These are phyloP conservation scores for Cercospora sp. DNA, from an alignment of 2,329 filamentous ascomycete species.

Conservation along the genomic window DNA sequence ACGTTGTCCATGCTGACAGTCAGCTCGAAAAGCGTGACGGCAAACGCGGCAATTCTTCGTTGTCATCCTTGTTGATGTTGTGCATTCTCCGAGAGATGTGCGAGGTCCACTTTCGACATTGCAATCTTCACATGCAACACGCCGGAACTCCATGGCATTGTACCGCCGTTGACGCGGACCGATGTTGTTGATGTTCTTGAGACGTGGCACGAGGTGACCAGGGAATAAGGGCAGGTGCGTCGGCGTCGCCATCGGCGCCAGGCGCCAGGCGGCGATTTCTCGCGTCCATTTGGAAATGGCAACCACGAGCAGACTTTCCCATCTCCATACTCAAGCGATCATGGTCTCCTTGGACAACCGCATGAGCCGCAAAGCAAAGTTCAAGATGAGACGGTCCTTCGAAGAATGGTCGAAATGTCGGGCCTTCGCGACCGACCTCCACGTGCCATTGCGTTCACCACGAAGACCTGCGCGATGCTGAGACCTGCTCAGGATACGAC, in stretches of 20 bases:
- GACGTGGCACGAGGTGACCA: background rate
- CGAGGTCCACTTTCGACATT: background rate
- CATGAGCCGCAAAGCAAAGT: background rate
- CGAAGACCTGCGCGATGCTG: background rate
- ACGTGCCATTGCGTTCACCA: background rate
- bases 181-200: background rate
- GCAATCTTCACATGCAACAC: background rate
- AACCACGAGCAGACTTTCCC: background rate
- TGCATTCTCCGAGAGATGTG: constrained; percentile 1
- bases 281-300: background rate
- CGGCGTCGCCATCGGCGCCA: background rate
- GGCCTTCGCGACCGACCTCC: background rate
- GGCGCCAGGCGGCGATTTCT: background rate
- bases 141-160: background rate
- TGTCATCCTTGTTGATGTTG: background rate
- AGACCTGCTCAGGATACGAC: background rate
- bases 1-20: background rate
- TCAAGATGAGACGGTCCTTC: background rate
- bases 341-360: background rate
- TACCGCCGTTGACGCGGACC: background rate
- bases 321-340: background rate
- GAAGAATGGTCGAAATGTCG: background rate
- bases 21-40: background rate
- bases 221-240: background rate
- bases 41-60: background rate